Evolutionary conservation across 2,329 filamentous ascomycete species (phyloP), one percentile per base, ranked within the genome.

Genomic region (Pyrenochaeta sp.): DNA sequence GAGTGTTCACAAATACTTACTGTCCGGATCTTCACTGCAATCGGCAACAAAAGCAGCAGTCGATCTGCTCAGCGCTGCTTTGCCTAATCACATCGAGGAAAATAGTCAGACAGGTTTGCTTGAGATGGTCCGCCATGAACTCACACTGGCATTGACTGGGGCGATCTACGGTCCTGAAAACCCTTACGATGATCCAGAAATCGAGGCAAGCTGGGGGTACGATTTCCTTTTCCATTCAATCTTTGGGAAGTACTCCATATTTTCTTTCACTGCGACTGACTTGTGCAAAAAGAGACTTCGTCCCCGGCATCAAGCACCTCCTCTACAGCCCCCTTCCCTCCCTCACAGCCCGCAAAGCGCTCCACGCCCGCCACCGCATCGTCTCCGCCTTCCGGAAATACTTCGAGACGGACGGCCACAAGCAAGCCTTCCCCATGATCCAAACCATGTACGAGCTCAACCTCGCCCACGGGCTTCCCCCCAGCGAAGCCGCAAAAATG

Each of bases 161-260:
- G 65, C 72, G 10, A 62, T 74, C 0, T 77, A 76, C 47, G 74
- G 74, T 2, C 70, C 69, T 0, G 54, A 70, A 41, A 77, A 75
- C 43, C 74, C 74, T 0, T 76, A 64, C 26, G 54, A 69, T 22
- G 67, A 74, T 29, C 60, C 61, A 6, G 43, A 39, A 2, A 56
- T 74, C 10, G 67, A 67, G 29, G 51, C 67, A 27, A 66, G 65
- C 17, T 74, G 73, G 54, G 68, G 55, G 72, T 75, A 56, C 29
- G 57, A 49, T 24, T 17, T n/a, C n/a, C n/a, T n/a, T n/a, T n/a
- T n/a, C n/a, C n/a, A n/a, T n/a, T n/a, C n/a, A n/a, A n/a, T n/a
- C n/a, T n/a, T n/a, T n/a, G n/a, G n/a, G n/a, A n/a, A n/a, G n/a
- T n/a, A n/a, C n/a, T n/a, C n/a, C n/a, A n/a, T n/a, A n/a, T n/a